phyloP scores from a whole-genome alignment of 768 basidiomycete genomes.

The Termitomyces eurrhizus region DNA sequence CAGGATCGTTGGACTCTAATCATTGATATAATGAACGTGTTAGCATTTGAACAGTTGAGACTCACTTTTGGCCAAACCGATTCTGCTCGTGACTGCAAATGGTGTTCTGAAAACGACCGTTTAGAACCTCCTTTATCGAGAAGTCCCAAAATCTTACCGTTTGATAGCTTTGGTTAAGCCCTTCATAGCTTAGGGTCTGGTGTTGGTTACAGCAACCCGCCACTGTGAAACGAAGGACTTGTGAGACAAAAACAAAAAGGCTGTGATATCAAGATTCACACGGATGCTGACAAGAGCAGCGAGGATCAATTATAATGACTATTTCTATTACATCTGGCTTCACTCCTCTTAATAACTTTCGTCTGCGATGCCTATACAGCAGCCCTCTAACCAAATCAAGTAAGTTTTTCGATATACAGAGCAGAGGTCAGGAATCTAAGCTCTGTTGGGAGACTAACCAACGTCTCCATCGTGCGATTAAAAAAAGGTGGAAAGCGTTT shows the following conservation, averaged over 20 bases:
- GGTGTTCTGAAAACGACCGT: conserved; percentile 63
- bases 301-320: conserved; percentile 3
- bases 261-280: conserved; percentile 13
- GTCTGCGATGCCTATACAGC: conserved; percentile 57
- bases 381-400: conserved; percentile 92
- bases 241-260: conserved; percentile 14
- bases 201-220: not conserved
- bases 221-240: not conserved
- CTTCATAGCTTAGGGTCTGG: conserved; percentile 53
- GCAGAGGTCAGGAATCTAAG: conserved; percentile 4
- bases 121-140: not conserved
- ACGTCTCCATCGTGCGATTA: conserved; percentile 92
- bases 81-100: conserved; percentile 80
- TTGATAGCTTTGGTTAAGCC: conserved; percentile 32
- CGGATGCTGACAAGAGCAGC: conserved; percentile 4
- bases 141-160: conserved; percentile 46
- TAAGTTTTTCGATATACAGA: conserved; percentile 21
- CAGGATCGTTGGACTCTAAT: conserved; percentile 76
- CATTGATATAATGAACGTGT: not conserved
- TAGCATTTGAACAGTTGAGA: not conserved
- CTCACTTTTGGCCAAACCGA: conserved; percentile 93
- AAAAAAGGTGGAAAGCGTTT: conserved; percentile 98
- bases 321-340: not conserved
- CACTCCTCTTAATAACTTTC: conserved; percentile 5
- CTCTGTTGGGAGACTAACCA: conserved; percentile 69